These are phyloP conservation scores for Aureobasidium sp. DNA, from an alignment of 2,329 filamentous ascomycete species.

Conservation along the genomic window DNA sequence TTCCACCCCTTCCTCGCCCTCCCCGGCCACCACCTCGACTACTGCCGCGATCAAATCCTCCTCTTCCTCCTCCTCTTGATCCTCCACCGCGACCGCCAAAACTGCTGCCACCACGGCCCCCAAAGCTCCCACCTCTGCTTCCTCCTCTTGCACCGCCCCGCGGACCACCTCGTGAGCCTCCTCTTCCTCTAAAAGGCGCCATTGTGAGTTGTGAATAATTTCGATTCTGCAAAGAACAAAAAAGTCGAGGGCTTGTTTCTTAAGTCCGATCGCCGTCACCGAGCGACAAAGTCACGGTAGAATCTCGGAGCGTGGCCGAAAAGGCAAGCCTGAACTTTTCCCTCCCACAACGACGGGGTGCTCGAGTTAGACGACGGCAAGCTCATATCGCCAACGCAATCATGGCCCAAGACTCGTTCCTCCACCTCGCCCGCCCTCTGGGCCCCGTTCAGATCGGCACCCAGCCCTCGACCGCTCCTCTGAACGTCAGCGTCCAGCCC, in stretches of 20 bases:
- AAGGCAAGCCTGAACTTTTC: constrained; percentile 1
- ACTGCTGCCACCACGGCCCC: constrained; percentile 23
- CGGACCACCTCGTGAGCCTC: background rate
- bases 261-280: background rate
- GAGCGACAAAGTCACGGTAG: background rate
- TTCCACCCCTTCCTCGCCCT: constrained; percentile 17
- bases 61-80: constrained; percentile 21
- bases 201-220: background rate
- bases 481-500: constrained; percentile 90
- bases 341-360: background rate
- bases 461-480: constrained; percentile 79
- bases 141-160: constrained; percentile 10
- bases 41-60: constrained; percentile 25
- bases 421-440: constrained; percentile 88
- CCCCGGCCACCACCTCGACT: constrained; percentile 24
- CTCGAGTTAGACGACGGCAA: constrained; percentile 13
- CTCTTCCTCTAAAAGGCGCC: constrained; percentile 16
- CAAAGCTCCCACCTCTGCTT: background rate
- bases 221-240: background rate
- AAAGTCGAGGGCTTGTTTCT: background rate
- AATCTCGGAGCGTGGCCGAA: constrained; percentile 1
- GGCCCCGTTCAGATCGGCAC: constrained; percentile 73
- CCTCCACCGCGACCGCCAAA: constrained; percentile 25
- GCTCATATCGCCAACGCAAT: constrained; percentile 30
- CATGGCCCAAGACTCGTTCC: constrained; percentile 85